Percentiles rank a stretch among this genome's conserved stretches.
Evolutionary conservation across 352 stramenopile species (phyloP).

Genomic region (Pilasporangium apinafurcum): DNA sequence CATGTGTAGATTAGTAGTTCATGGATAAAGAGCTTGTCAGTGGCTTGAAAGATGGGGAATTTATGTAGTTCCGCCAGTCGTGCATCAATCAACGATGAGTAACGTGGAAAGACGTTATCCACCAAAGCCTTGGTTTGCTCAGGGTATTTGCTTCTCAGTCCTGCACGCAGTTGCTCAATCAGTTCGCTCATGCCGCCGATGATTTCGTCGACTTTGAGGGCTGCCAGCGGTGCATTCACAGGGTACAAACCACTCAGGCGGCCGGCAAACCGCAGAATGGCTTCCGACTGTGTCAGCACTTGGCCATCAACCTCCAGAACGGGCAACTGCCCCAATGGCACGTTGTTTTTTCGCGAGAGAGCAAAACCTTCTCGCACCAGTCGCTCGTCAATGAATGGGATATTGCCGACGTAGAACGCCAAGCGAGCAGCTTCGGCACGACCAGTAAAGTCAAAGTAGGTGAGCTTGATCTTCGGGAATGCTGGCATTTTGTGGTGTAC

Average conservation of each 20-base stretch:
- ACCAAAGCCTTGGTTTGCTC: constrained; percentile 22
- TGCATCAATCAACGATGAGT: constrained; percentile 4
- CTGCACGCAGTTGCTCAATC: constrained; percentile 14
- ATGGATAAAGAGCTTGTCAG: constrained; percentile 43
- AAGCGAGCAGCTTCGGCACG: constrained; percentile 44
- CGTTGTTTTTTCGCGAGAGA: constrained; percentile 18
- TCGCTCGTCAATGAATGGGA: constrained; percentile 55
- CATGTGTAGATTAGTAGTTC: constrained; percentile 24
- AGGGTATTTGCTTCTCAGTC: constrained; percentile 20
- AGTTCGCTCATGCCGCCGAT: constrained; percentile 30
- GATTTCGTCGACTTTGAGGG: constrained; percentile 54
- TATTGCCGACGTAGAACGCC: constrained; percentile 36
- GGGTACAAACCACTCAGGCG: constrained; percentile 44
- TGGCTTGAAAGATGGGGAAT: constrained; percentile 10
- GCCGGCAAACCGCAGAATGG: constrained; percentile 60
- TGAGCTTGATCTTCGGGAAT: constrained; percentile 44
- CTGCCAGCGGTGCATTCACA: constrained; percentile 13
- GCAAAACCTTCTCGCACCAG: constrained; percentile 28
- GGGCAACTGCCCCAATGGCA: constrained; percentile 46
- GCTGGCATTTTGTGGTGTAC: constrained; percentile 11
- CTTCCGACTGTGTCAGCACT: constrained; percentile 32
- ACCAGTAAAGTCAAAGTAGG: constrained; percentile 35
- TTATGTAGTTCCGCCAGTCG: constrained; percentile 2
- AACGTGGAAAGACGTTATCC: constrained; percentile 2
- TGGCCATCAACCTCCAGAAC: constrained; percentile 33